A percentile compares a stretch with the other conserved stretches of the same genome.
These are phyloP conservation scores for Puccinia hordei DNA, from an alignment of 1,284 basidiomycete species.

Conservation along the genomic window DNA sequence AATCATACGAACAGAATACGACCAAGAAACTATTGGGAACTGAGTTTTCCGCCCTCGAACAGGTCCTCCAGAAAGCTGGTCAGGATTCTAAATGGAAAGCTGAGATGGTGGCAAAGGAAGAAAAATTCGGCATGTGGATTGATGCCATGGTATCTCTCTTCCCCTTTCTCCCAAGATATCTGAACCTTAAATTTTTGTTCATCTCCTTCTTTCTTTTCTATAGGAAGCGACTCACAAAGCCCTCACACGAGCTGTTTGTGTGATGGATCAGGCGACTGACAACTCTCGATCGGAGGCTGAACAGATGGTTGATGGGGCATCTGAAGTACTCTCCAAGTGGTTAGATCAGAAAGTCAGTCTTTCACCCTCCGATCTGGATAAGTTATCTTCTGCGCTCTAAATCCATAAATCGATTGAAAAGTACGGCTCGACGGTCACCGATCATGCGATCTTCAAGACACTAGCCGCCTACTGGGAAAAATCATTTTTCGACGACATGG, in stretches of 20 bases:
- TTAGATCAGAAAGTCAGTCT: constrained; percentile 37
- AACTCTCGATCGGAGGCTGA: constrained; percentile 7
- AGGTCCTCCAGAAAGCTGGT: constrained; percentile 33
- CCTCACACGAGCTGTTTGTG: constrained; percentile 53
- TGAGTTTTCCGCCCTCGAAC: constrained; percentile 1
- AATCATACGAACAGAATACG: constrained; percentile 62
- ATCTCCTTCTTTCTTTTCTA: constrained; percentile 58
- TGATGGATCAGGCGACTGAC: not conserved
- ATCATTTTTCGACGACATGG: constrained; percentile 91
- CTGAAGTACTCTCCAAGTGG: constrained; percentile 46
- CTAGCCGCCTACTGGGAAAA: constrained; percentile 88
- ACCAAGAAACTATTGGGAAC: constrained; percentile 24
- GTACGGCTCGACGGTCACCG: constrained; percentile 77
- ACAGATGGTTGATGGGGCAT: constrained; percentile 12
- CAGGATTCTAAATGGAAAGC: constrained; percentile 66
- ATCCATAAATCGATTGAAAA: too few relatives aligned
- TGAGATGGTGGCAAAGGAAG: constrained; percentile 73
- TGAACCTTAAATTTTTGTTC: constrained; percentile 64
- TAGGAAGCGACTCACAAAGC: constrained; percentile 57
- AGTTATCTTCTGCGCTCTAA: too few relatives aligned
- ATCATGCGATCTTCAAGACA: constrained; percentile 81
- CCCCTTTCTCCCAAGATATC: constrained; percentile 59
- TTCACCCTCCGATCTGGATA: not conserved
- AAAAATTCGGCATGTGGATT: constrained; percentile 88
- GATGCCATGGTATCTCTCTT: constrained; percentile 64